phyloP scores from a whole-genome alignment of 495 filamentous ascomycete species.

The Penicillium antarcticum region DNA sequence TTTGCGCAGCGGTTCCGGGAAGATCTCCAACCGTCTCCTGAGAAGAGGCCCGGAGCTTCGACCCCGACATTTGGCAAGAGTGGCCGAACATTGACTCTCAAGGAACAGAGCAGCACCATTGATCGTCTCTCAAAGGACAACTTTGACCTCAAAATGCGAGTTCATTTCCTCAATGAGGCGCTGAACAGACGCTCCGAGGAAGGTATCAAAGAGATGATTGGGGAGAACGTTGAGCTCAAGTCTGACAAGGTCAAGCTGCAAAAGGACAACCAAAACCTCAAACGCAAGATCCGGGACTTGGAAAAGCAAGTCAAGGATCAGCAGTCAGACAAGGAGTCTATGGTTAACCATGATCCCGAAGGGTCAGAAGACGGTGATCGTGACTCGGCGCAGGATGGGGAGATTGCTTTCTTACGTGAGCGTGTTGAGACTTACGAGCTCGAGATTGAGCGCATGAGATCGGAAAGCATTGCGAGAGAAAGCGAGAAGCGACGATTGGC shows the following conservation, averaged over 20 bases:
- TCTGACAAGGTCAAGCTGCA: constrained; percentile 82
- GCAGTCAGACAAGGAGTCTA: constrained; percentile 55
- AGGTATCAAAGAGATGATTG: constrained; percentile 94
- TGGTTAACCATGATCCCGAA: constrained; percentile 57
- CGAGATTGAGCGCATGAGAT: constrained; percentile 75
- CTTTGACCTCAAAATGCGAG: constrained; percentile 95
- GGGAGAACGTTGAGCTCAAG: constrained; percentile 92
- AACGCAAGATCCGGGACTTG: constrained; percentile 74
- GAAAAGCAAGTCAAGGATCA: constrained; percentile 78
- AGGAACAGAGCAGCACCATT: constrained; percentile 95
- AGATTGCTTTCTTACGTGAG: constrained; percentile 78
- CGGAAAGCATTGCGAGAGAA: constrained; percentile 72
- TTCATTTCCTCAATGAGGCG: constrained; percentile 92
- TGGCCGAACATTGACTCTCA: constrained; percentile 84
- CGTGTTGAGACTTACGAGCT: constrained; percentile 76
- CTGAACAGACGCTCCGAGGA: constrained; percentile 93
- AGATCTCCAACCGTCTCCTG: constrained; percentile 52
- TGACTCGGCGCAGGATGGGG: constrained; percentile 63
- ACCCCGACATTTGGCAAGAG: constrained; percentile 56
- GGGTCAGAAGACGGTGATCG: constrained; percentile 56
- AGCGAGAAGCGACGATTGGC: constrained; percentile 78
- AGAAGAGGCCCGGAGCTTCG: constrained; percentile 46
- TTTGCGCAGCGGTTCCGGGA: constrained; percentile 78
- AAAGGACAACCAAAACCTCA: constrained; percentile 80
- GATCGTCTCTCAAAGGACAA: constrained; percentile 91